Evolutionary conservation across 148 eudicot genomes (phyloP), one percentile per base, ranked within the genome.

Genomic region (Talinum fruticosum): DNA sequence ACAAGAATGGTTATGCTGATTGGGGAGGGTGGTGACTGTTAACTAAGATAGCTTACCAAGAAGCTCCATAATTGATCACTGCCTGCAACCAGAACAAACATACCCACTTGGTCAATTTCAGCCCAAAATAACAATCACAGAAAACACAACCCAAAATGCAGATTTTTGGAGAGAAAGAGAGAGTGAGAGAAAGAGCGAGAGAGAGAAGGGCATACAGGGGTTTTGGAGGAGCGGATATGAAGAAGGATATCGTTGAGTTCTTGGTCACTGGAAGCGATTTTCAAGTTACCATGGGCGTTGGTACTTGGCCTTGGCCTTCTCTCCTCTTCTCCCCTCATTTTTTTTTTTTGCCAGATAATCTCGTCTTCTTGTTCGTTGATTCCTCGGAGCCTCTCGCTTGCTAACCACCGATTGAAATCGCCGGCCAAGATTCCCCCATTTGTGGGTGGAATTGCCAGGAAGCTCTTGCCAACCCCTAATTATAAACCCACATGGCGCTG

Each of bases 61-160:
- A 91, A n/a, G 98, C 93, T 37, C 98, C 98, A 75, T 91, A 93
- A 49, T 88, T 93, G 83, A 93, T 91, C 28, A 93, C 96, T 3
- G 91, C 87, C 97, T 93, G 95, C 88, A 90, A 57, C 8, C n/a
- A 81, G 69, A 8, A 82, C 59, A 72, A 8, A 82, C 59, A 75
- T 19, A 23, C 74, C 76, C 75, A 51, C 64, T 23, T 33, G 44
- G 44, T 14, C 54, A 83, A 79, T 32, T 61, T 66, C 30, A 24
- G 38, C 53, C 66, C 19, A 45, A 67, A 30, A 2, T 2, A 75
- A 16, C 34, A 0, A 32, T 71, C 73, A 37, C 10, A 7, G 19
- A 44, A 21, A n/a, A n/a, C n/a, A 33, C 29, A 71, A 64, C 72
- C 47, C 44, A 62, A 23, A 14, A 29, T 12, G 10, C 1, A 41